Percentiles rank a stretch among this genome's conserved stretches.
phyloP scores from a whole-genome alignment of 352 stramenopile genomes.

The Phytophthora capsici region DNA sequence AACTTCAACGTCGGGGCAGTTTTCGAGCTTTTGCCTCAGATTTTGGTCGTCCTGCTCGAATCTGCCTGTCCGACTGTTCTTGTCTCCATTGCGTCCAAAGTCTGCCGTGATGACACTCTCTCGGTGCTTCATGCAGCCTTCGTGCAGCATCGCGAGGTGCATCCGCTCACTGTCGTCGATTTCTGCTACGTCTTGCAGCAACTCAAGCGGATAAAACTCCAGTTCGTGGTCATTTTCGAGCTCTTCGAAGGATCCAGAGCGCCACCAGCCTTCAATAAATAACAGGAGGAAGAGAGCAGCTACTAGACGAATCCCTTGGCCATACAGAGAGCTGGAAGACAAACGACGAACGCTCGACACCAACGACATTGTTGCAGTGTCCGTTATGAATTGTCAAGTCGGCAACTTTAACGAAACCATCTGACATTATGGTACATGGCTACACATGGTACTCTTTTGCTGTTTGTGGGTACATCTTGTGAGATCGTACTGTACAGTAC shows the following conservation, averaged over 20 bases:
- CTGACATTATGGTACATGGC: not conserved
- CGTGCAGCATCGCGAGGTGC: conserved; percentile 58
- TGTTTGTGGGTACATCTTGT: not conserved
- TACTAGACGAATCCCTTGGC: conserved; percentile 2
- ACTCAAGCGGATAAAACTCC: conserved; percentile 31
- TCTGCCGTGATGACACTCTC: conserved; percentile 53
- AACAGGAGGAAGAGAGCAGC: conserved; percentile 3
- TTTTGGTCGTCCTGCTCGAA: conserved; percentile 44
- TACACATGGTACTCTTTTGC: no score
- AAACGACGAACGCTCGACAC: not conserved
- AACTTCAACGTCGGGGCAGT: conserved; percentile 69
- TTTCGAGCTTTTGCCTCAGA: conserved; percentile 48
- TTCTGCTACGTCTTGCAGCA: conserved; percentile 24
- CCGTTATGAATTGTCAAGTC: not conserved
- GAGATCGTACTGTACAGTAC: not conserved
- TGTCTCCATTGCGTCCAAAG: conserved; percentile 32
- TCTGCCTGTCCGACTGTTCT: conserved; percentile 9
- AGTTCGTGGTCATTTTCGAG: conserved; percentile 34
- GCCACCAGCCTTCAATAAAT: conserved; percentile 30
- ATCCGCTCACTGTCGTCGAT: conserved; percentile 42
- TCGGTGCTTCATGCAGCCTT: conserved; percentile 45
- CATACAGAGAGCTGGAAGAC: conserved; percentile 4
- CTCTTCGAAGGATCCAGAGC: conserved; percentile 27
- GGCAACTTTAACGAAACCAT: not conserved
- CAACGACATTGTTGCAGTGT: conserved; percentile 8